Evolutionary conservation across 768 basidiomycete genomes (phyloP).

Genomic region (Mycena maculata): DNA sequence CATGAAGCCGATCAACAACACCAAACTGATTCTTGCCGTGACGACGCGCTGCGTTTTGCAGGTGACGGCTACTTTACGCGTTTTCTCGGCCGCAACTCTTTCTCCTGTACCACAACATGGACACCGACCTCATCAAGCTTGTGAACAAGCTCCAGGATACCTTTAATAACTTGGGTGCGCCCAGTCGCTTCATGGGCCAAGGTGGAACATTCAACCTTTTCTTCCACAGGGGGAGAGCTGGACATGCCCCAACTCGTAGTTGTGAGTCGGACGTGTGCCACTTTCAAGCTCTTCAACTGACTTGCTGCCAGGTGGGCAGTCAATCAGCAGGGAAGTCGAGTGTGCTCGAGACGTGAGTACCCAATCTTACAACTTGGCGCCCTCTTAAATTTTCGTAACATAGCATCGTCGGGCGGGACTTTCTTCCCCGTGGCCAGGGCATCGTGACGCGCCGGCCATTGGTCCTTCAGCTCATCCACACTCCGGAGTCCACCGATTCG

Average conservation of each 20-base stretch:
- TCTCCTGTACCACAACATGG: constrained; percentile 64
- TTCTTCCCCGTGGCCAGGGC: constrained; percentile 88
- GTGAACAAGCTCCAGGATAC: constrained; percentile 97
- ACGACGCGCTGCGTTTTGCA: constrained; percentile 28
- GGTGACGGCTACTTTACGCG: constrained; percentile 18
- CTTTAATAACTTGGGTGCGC: constrained; percentile 86
- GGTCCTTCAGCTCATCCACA: constrained; percentile 95
- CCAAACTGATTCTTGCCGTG: constrained; percentile 30
- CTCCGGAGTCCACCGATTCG: constrained; percentile 69
- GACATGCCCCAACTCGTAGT: constrained; percentile 94
- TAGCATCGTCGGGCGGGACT: constrained; percentile 95
- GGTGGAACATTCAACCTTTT: constrained; percentile 32
- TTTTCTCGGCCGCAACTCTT: constrained; percentile 17
- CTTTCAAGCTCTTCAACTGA: constrained; percentile 1
- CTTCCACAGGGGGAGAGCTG: constrained; percentile 79
- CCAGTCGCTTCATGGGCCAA: constrained; percentile 22
- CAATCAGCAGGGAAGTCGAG: constrained; percentile 98
- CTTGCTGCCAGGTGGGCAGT: constrained; percentile 80
- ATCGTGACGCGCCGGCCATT: constrained; percentile 97
- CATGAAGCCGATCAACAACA: constrained; percentile 3
- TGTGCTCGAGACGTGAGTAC: constrained; percentile 90
- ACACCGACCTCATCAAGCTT: constrained; percentile 91
- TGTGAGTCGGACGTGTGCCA: constrained; percentile 58
- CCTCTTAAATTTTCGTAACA: constrained; percentile 14
- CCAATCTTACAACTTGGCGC: constrained; percentile 19